Conservation (phyloP, 352 stramenopile genomes). For the Halophytophthora batemanensis region DNA sequence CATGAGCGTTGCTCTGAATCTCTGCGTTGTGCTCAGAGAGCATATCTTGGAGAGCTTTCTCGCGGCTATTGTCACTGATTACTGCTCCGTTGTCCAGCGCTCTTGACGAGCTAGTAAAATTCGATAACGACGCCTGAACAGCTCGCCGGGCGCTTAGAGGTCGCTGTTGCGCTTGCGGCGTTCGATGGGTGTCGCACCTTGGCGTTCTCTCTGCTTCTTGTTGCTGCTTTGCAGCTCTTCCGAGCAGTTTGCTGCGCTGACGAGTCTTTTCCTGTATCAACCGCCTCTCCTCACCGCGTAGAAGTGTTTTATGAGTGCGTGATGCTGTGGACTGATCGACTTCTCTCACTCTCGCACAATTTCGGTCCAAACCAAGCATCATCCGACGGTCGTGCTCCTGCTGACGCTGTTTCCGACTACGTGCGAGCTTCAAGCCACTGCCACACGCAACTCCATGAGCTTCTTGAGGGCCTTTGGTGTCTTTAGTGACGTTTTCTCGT, state of each 20-base stretch:
- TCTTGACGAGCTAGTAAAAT: conserved; percentile 6
- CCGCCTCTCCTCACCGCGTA: conserved; percentile 6
- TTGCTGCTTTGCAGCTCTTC: conserved; percentile 1
- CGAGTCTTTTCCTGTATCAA: conserved; percentile 11
- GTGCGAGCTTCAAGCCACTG: conserved; percentile 35
- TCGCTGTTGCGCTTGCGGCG: background rate
- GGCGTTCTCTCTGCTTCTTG: background rate
- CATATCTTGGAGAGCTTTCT: background rate
- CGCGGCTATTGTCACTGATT: too few species aligned
- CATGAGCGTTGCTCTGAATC: background rate
- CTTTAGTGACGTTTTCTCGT: conserved; percentile 5
- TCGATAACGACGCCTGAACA: conserved; percentile 8
- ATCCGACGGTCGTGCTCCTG: conserved; percentile 19
- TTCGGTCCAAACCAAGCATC: conserved; percentile 20
- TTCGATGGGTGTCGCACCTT: conserved; percentile 4
- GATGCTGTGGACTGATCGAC: background rate
- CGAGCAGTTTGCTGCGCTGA: conserved; percentile 13
- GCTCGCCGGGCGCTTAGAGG: conserved; percentile 6
- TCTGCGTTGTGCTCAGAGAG: background rate
- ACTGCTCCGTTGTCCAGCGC: background rate
- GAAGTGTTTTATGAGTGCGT: background rate
- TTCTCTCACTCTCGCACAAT: background rate
- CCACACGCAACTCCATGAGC: conserved; percentile 18
- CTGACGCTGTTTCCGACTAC: conserved; percentile 28
- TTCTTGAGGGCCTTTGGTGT: background rate